Percentiles rank a stretch among this genome's conserved stretches.
Evolutionary conservation across 1,284 basidiomycete species (phyloP).

Genomic region (Ceratobasidium sp.): DNA sequence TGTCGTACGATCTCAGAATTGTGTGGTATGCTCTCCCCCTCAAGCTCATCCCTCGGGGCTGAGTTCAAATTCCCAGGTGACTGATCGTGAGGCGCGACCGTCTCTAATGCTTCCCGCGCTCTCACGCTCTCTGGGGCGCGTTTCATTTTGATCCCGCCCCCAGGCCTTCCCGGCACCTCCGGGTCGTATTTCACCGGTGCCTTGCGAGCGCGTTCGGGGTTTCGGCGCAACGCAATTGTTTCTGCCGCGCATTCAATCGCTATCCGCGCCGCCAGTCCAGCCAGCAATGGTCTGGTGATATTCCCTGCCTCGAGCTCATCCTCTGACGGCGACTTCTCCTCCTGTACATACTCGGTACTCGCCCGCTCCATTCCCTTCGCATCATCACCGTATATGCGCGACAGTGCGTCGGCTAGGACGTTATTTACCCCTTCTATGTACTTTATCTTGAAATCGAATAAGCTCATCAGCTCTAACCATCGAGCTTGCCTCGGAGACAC

Average conservation of each 20-base stretch:
- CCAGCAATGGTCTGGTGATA: not conserved
- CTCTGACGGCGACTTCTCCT: not conserved
- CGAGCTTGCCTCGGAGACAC: too few relatives aligned
- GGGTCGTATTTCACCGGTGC: not conserved
- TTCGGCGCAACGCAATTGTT: not conserved
- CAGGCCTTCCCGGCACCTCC: not conserved
- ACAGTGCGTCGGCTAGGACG: too few relatives aligned
- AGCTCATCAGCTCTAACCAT: too few relatives aligned
- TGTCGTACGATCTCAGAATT: too few relatives aligned
- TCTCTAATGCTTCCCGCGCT: not conserved
- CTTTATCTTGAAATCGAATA: too few relatives aligned
- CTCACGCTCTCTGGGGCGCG: not conserved
- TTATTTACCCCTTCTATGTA: too few relatives aligned
- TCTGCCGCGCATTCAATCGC: not conserved
- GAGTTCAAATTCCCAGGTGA: not conserved
- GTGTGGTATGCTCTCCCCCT: too few relatives aligned
- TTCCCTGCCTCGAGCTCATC: not conserved
- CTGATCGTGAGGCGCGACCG: not conserved
- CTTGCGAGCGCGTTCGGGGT: not conserved
- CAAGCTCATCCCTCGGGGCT: too few relatives aligned
- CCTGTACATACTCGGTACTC: slow-evolving; percentile 4
- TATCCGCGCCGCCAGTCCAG: not conserved
- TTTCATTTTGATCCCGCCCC: not conserved
- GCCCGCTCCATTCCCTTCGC: not conserved
- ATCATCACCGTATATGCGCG: not conserved